A percentile compares a stretch with the other conserved stretches of the same genome.
Evolutionary conservation across 2,329 filamentous ascomycete species (phyloP).

Genomic region (Atkinsonella hypoxylon): DNA sequence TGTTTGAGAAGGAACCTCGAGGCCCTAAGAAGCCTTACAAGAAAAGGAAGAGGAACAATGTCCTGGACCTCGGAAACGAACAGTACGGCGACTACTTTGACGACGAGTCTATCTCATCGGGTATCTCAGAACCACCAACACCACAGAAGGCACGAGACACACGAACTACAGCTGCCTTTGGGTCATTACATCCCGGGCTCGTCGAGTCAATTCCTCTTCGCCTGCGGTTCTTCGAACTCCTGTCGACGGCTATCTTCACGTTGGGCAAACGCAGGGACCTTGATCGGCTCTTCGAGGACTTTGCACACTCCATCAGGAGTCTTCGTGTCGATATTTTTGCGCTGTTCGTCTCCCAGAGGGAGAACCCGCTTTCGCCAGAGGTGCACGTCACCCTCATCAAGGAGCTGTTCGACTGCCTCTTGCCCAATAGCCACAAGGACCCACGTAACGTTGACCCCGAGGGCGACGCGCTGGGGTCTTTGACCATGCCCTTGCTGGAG

Average conservation of each 20-base stretch:
- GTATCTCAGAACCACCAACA: slow-evolving; percentile 33
- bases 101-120: slow-evolving; percentile 39
- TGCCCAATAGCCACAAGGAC: slow-evolving; percentile 27
- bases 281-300: slow-evolving; percentile 45
- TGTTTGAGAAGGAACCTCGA: slow-evolving; percentile 53
- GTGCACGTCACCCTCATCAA: slow-evolving; percentile 33
- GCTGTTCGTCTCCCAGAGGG: slow-evolving; percentile 32
- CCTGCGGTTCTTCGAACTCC: slow-evolving; percentile 48
- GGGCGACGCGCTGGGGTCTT: slow-evolving; percentile 22
- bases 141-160: slow-evolving; percentile 25
- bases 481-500: slow-evolving; percentile 36
- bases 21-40: slow-evolving; percentile 26
- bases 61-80: slow-evolving; percentile 46
- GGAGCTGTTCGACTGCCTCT: slow-evolving; percentile 32
- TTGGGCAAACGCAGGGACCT: slow-evolving; percentile 31
- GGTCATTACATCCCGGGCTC: slow-evolving; percentile 16
- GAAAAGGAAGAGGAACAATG: slow-evolving; percentile 36
- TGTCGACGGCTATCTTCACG: slow-evolving; percentile 35
- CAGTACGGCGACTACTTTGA: slow-evolving; percentile 50
- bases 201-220: slow-evolving; percentile 49
- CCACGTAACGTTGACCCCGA: slow-evolving; percentile 27
- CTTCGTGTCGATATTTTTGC: slow-evolving; percentile 46
- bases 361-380: slow-evolving; percentile 22
- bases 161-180: slow-evolving; percentile 12
- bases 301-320: slow-evolving; percentile 43